These are phyloP conservation scores for Carex pumila DNA, from an alignment of 176 grass and related monocot genomes.

Conservation along the genomic window DNA sequence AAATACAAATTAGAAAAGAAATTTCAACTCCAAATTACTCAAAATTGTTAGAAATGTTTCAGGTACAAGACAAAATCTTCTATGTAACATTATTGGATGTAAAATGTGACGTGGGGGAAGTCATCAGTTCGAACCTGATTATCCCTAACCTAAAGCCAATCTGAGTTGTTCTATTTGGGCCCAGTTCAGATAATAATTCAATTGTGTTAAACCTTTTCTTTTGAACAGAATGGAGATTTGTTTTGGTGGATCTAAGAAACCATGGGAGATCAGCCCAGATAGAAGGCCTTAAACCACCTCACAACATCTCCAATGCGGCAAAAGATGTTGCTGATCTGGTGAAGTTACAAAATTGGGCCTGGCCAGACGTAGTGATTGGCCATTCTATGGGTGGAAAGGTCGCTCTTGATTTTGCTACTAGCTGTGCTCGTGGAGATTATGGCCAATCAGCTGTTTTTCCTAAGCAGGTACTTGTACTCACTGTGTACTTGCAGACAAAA, in stretches of 20 bases:
- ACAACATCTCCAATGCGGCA: conserved; percentile 49
- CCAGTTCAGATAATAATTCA: not conserved
- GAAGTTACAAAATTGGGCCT: conserved; percentile 55
- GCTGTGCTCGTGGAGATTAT: conserved; percentile 57
- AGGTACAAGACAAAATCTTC: not conserved
- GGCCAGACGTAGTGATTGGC: conserved; percentile 86
- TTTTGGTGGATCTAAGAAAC: conserved; percentile 89
- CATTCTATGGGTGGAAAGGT: conserved; percentile 99
- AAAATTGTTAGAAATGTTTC: not conserved
- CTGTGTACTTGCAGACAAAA: too few relatives aligned
- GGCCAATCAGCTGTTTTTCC: conserved; percentile 54
- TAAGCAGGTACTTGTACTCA: conserved; percentile 41
- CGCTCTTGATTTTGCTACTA: conserved; percentile 51
- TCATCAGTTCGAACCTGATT: too few relatives aligned
- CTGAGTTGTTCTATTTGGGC: too few relatives aligned
- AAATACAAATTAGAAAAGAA: not conserved
- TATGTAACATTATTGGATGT: not conserved
- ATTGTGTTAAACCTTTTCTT: not conserved
- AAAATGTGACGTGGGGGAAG: not conserved
- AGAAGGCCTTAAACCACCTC: conserved; percentile 41
- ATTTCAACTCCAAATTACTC: not conserved
- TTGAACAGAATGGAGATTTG: conserved; percentile 76
- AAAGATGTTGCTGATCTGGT: conserved; percentile 78
- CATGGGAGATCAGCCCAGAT: conserved; percentile 68
- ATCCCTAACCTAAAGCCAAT: too few relatives aligned